Evolutionary conservation across 352 stramenopile genomes (phyloP).

Genomic region (Phytopythium vexans): DNA sequence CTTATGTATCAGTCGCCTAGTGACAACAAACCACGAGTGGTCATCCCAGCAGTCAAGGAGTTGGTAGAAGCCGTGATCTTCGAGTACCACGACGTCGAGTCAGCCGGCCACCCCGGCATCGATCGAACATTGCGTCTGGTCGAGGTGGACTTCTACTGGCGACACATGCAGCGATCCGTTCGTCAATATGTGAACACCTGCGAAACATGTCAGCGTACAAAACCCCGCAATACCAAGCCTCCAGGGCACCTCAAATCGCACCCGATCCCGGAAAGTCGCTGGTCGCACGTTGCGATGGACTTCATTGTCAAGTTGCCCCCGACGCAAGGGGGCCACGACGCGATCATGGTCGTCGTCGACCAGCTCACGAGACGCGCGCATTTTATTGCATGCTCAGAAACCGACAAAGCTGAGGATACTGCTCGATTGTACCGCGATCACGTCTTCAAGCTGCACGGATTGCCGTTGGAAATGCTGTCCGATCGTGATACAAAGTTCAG

Average conservation of each 20-base stretch:
- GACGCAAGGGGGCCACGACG: conserved; percentile 4
- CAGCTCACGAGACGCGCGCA: conserved; percentile 7
- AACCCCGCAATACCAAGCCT: conserved; percentile 1
- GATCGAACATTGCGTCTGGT: conserved; percentile 8
- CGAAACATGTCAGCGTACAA: conserved; percentile 11
- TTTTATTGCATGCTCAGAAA: conserved; percentile 10
- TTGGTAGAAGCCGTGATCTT: conserved; percentile 7
- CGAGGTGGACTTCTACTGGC: conserved; percentile 6
- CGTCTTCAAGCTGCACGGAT: conserved; percentile 6
- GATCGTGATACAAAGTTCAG: conserved; percentile 17
- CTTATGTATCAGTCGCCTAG: conserved; percentile 5
- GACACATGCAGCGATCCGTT: conserved; percentile 4
- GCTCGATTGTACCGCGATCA: conserved; percentile 7
- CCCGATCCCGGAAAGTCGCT: conserved; percentile 2
- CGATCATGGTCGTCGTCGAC: conserved; percentile 11
- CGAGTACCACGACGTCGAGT: conserved; percentile 13
- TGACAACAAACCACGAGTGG: conserved; percentile 4
- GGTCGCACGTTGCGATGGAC: conserved; percentile 9
- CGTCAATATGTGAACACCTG: conserved; percentile 8
- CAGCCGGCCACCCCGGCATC: conserved; percentile 7
- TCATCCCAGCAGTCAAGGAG: conserved; percentile 9
- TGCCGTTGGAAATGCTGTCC: conserved; percentile 7
- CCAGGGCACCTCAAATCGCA: conserved; percentile 4
- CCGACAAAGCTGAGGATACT: conserved; percentile 1
- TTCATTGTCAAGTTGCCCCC: conserved; percentile 8